phyloP scores from a whole-genome alignment of 1,139 yeast species.

The Candida gigantensis region DNA sequence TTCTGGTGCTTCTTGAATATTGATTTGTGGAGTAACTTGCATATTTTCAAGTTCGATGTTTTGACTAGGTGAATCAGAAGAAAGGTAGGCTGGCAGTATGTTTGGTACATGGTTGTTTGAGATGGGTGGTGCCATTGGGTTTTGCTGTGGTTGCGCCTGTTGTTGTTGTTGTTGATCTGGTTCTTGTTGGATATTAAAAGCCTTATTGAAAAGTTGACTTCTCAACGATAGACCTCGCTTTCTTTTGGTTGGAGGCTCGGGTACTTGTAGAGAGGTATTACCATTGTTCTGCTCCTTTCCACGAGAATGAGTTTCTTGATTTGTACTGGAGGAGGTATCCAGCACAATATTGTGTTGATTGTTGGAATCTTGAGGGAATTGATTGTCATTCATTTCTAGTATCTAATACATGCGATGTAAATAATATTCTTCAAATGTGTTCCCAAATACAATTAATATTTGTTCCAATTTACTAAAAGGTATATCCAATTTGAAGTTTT shows the following conservation, averaged over 20 bases:
- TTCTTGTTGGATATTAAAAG: conserved; percentile 21
- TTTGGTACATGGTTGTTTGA: not conserved
- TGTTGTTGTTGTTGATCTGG: conserved; percentile 4
- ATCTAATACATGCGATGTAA: too few relatives aligned
- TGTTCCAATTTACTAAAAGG: too few relatives aligned
- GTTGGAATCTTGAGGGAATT: too few relatives aligned
- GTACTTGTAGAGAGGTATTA: conserved; percentile 7
- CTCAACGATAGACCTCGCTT: conserved; percentile 75
- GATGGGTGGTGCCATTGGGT: not conserved
- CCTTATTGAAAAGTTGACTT: conserved; percentile 67
- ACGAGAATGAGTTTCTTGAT: too few relatives aligned
- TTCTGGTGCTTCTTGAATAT: conserved; percentile 15
- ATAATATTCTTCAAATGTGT: too few relatives aligned
- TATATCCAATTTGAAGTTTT: too few relatives aligned
- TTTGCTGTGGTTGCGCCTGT: not conserved
- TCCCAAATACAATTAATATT: too few relatives aligned
- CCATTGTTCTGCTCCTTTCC: not conserved
- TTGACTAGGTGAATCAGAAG: not conserved
- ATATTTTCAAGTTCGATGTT: conserved; percentile 12
- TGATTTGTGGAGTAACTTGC: conserved; percentile 17
- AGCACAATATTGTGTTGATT: too few relatives aligned
- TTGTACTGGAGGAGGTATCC: too few relatives aligned
- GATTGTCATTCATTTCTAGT: too few relatives aligned
- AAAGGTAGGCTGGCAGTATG: not conserved
- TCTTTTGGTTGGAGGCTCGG: conserved; percentile 41